Base-by-base conservation (phyloP, 441 rosid genomes). In the Populus hybrid region DNA sequence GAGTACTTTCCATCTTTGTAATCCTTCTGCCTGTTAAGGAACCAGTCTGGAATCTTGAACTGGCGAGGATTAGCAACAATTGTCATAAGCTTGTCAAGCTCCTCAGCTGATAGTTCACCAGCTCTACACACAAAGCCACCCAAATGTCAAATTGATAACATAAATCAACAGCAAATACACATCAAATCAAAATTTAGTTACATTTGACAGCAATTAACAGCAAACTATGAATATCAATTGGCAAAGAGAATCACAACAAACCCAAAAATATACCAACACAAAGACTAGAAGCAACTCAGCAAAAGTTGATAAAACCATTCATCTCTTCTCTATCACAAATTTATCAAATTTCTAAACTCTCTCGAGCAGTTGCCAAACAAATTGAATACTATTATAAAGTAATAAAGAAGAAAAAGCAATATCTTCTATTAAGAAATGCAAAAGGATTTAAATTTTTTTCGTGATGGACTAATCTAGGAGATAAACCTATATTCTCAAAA, bases 21-120 rank as follows among this genome's bases (percentile, higher is more conserved):
- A 73, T 95, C 99, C 86, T 95, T 95, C 83, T 95, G 97, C 80
- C 99, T 92, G 79, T 95, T 95, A 87, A 95, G 86, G 77, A 95
- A 95, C 98, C 96, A 93, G 82, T 30, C 32, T 30, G 32, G 32
- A 30, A 30, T 30, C 32, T 30, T 30, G 32, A 30, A 30, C 32
- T 30, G 32, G 3, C 30, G 30, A 28, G 30, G 30, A 28, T 28
- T 28, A 28, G 4, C 30, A 28, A 28, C 30, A 69, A 95, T 88
- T 0, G 80, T 84, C 99, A 93, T 95, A 70, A 95, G 95, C 78
- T 91, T 95, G 75, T 95, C 99, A 14, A 95, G 81, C 87, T 95
- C 98, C 18, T 94, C 94, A 20, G 94, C 93, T 54, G 92, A 79
- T 67, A 95, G 81, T 77, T 95, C 99, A 81, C 98, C 99, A 65